These are phyloP conservation scores for Raddia guianensis DNA, from an alignment of 176 grass and related monocot genomes.

Conservation along the genomic window DNA sequence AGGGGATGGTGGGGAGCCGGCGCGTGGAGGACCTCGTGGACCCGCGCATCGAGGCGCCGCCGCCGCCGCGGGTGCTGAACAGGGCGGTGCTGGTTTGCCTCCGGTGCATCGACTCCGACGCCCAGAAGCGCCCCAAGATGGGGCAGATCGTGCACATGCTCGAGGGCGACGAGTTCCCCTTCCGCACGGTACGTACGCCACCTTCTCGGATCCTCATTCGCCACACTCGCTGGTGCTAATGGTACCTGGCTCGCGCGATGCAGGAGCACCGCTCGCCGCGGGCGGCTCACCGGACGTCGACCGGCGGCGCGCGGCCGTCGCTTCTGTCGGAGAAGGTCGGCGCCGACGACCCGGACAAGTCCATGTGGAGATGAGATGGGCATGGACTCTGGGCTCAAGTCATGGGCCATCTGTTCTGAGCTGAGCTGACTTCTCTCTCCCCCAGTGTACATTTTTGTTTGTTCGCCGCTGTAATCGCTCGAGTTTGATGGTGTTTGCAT, in stretches of 20 bases:
- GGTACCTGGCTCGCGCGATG: background rate
- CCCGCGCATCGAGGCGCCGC: slow-evolving; percentile 55
- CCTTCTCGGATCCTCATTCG: no score
- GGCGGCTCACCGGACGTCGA: slow-evolving; percentile 47
- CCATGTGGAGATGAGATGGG: slow-evolving; percentile 64
- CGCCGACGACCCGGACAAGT: slow-evolving; percentile 53
- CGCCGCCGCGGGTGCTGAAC: slow-evolving; percentile 72
- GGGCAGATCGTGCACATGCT: slow-evolving; percentile 94
- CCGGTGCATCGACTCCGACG: slow-evolving; percentile 88
- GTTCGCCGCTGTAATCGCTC: slow-evolving; percentile 24
- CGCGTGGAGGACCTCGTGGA: slow-evolving; percentile 76
- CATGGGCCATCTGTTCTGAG: background rate
- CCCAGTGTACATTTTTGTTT: slow-evolving; percentile 55
- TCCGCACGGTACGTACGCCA: slow-evolving; percentile 49
- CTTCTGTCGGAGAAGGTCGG: slow-evolving; percentile 65
- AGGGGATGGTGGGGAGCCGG: slow-evolving; percentile 70
- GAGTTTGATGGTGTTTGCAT: slow-evolving; percentile 28
- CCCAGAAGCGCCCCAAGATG: slow-evolving; percentile 89
- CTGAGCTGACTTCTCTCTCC: slow-evolving; percentile 39
- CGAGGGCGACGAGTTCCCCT: slow-evolving; percentile 92
- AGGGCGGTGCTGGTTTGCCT: slow-evolving; percentile 78
- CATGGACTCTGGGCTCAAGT: no score
- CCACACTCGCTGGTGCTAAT: no score
- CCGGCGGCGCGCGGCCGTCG: slow-evolving; percentile 41
- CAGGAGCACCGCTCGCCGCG: slow-evolving; percentile 74